Percentiles rank a stretch among this genome's conserved stretches.
These are phyloP conservation scores for Tricholoma bakamatsutake DNA, from an alignment of 768 basidiomycete genomes.

Conservation along the genomic window DNA sequence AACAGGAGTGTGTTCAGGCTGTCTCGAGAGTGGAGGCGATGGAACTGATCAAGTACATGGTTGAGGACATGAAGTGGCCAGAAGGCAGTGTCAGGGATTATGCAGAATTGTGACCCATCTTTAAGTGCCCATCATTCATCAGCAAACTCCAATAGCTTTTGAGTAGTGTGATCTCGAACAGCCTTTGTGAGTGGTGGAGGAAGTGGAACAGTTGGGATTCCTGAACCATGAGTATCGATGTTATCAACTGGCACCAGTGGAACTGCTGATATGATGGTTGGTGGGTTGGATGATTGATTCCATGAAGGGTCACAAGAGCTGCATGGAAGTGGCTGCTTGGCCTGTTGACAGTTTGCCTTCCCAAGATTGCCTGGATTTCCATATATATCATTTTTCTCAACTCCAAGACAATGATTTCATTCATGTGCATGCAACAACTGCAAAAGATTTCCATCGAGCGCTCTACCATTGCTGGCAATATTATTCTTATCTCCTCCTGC, in stretches of 20 bases:
- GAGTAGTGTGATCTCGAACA: background rate
- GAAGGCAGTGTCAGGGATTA: background rate
- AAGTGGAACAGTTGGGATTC: background rate
- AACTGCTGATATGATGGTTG: background rate
- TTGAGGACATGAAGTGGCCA: conserved; percentile 1
- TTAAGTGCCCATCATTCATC: background rate
- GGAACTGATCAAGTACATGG: conserved; percentile 3
- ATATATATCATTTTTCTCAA: too few relatives aligned
- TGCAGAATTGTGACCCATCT: background rate
- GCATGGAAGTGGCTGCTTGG: background rate
- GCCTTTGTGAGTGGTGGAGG: background rate
- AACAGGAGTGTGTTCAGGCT: background rate
- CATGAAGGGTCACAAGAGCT: background rate
- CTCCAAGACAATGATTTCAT: too few relatives aligned
- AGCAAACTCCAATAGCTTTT: conserved; percentile 1
- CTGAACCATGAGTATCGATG: background rate
- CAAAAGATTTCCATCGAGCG: too few relatives aligned
- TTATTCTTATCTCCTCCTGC: too few relatives aligned
- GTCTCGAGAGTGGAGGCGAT: conserved; percentile 1
- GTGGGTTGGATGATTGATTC: background rate
- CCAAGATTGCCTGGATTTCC: too few relatives aligned
- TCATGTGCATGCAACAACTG: too few relatives aligned
- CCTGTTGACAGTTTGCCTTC: too few relatives aligned
- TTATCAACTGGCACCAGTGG: background rate
- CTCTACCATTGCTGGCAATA: too few relatives aligned